Conservation (phyloP, 331 rosid genomes). For the Cydonia oblonga region DNA sequence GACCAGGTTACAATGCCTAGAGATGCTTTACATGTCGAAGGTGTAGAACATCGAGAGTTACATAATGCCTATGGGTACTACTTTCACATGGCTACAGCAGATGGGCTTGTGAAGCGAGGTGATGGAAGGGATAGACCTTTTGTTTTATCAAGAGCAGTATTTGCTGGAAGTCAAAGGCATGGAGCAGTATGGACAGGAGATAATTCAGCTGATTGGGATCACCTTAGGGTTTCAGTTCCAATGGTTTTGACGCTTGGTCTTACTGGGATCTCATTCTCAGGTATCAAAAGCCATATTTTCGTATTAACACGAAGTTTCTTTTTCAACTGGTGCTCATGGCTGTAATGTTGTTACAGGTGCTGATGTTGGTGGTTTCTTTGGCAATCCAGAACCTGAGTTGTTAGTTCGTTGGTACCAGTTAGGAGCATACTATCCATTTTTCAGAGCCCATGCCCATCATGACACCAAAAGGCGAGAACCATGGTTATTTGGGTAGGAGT, state of each 20-base stretch:
- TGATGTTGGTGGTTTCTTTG: constrained; percentile 93
- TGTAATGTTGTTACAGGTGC: constrained; percentile 54
- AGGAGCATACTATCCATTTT: constrained; percentile 92
- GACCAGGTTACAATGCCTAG: constrained; percentile 92
- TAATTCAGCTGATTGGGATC: constrained; percentile 95
- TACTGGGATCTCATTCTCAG: constrained; percentile 71
- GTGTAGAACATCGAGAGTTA: constrained; percentile 29
- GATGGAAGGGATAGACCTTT: constrained; percentile 85
- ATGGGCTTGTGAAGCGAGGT: constrained; percentile 79
- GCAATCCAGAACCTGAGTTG: constrained; percentile 83
- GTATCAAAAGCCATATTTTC: constrained; percentile 18
- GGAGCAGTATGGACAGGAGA: constrained; percentile 98
- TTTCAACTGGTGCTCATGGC: constrained; percentile 8
- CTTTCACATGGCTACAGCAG: constrained; percentile 92
- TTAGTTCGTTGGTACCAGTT: constrained; percentile 96
- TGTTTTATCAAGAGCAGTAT: constrained; percentile 81
- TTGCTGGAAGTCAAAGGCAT: constrained; percentile 86
- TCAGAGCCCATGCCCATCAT: constrained; percentile 90
- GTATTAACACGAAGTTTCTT: background rate
- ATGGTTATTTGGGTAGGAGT: constrained; percentile 89
- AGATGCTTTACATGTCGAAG: constrained; percentile 68
- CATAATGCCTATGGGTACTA: constrained; percentile 73
- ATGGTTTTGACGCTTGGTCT: constrained; percentile 92
- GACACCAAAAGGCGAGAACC: constrained; percentile 98
- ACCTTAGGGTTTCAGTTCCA: constrained; percentile 80